phyloP scores from a whole-genome alignment of 352 stramenopile genomes.

The Phytophthora sp. region DNA sequence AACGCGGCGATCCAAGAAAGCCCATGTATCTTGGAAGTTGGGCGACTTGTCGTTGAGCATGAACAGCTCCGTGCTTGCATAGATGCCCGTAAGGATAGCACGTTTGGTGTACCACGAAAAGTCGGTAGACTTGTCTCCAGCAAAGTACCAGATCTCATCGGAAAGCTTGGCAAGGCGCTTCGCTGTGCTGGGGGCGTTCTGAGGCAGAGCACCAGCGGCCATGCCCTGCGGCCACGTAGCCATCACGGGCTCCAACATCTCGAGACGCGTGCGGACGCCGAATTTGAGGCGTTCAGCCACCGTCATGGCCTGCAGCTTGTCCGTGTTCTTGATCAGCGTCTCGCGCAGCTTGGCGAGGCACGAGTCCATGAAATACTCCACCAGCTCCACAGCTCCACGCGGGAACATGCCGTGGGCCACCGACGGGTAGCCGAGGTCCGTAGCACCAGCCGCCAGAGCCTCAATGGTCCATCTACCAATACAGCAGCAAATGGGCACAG shows the following conservation, averaged over 20 bases:
- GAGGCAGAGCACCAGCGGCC: constrained; percentile 75
- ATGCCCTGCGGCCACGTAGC: constrained; percentile 80
- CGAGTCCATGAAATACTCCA: constrained; percentile 89
- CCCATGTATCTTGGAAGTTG: constrained; percentile 81
- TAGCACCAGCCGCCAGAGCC: constrained; percentile 71
- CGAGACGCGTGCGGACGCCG: constrained; percentile 68
- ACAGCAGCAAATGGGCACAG: no score
- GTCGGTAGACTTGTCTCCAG: constrained; percentile 85
- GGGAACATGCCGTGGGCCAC: constrained; percentile 86
- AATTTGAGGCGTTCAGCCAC: constrained; percentile 87
- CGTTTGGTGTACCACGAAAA: constrained; percentile 89
- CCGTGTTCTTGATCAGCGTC: constrained; percentile 63
- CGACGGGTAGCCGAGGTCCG: constrained; percentile 72
- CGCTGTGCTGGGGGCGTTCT: constrained; percentile 75
- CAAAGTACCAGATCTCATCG: constrained; percentile 91
- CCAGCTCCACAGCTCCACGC: constrained; percentile 77
- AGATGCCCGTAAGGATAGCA: constrained; percentile 76
- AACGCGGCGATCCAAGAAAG: constrained; percentile 81
- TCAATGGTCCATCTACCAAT: constrained; percentile 86
- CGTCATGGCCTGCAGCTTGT: constrained; percentile 66
- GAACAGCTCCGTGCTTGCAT: constrained; percentile 85
- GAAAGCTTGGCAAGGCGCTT: constrained; percentile 71
- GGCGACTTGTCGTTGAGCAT: constrained; percentile 84
- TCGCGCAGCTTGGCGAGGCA: constrained; percentile 62
- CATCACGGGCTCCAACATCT: constrained; percentile 69